Conservation (phyloP, 805 yeast species). For the Starmera amethionina region DNA sequence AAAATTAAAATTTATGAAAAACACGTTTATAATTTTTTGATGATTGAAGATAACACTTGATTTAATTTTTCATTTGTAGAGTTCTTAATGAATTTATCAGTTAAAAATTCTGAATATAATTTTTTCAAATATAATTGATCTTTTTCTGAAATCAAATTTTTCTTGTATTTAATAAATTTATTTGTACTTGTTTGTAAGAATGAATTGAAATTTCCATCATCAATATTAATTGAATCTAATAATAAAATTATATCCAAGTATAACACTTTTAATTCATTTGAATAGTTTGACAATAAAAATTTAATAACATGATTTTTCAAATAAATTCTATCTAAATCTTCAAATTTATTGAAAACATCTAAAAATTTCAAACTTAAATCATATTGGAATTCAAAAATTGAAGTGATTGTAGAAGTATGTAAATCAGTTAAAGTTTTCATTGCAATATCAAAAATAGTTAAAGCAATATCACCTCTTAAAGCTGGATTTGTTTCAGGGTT, state of each 20-base stretch:
- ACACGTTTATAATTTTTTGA: constrained; percentile 13
- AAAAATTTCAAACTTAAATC: constrained; percentile 38
- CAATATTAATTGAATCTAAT: constrained; percentile 39
- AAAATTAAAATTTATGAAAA: neutral
- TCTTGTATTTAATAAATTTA: constrained; percentile 52
- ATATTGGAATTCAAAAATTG: constrained; percentile 22
- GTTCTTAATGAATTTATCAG: constrained; percentile 3
- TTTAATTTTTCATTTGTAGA: constrained; percentile 7
- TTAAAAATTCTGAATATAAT: constrained; percentile 19
- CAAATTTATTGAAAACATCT: constrained; percentile 56
- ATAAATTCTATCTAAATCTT: constrained; percentile 57
- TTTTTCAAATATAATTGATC: constrained; percentile 25
- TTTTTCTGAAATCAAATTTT: constrained; percentile 25
- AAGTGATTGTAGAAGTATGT: constrained; percentile 11
- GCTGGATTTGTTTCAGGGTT: constrained; percentile 80
- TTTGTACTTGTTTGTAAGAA: constrained; percentile 61
- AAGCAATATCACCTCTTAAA: constrained; percentile 59
- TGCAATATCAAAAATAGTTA: constrained; percentile 62
- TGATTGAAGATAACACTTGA: constrained; percentile 14
- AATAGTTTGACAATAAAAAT: constrained; percentile 35
- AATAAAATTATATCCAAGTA: constrained; percentile 56
- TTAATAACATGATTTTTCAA: constrained; percentile 55
- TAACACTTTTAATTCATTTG: constrained; percentile 29
- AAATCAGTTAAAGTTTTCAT: constrained; percentile 30
- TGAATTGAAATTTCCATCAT: constrained; percentile 39